Evolutionary conservation across 2,329 filamentous ascomycete species (phyloP).

Genomic region (Penicillium occitanis): DNA sequence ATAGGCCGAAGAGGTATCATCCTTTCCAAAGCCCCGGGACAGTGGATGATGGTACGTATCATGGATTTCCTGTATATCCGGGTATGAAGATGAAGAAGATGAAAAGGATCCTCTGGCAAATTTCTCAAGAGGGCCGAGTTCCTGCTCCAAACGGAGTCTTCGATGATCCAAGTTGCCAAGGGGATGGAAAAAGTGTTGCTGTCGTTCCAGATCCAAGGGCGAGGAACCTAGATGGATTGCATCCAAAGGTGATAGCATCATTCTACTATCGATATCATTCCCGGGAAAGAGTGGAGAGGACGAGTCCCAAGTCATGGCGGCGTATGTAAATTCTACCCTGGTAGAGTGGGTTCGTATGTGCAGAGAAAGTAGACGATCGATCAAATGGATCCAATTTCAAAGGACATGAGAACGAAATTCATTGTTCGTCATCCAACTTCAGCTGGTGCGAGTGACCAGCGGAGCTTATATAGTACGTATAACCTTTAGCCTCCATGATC

Average conservation of each 20-base stretch:
- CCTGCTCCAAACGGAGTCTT: slow-evolving; percentile 8
- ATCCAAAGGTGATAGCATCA: slow-evolving; percentile 2
- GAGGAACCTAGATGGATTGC: background rate
- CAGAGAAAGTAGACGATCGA: background rate
- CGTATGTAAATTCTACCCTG: background rate
- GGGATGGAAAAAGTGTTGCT: background rate
- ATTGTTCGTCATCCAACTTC: background rate
- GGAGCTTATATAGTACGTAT: background rate
- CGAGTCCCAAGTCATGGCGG: slow-evolving; percentile 6
- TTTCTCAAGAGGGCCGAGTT: slow-evolving; percentile 5
- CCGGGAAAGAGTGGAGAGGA: background rate
- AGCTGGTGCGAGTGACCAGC: background rate
- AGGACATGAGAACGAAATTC: background rate
- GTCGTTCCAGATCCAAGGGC: slow-evolving; percentile 2
- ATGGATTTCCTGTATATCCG: background rate
- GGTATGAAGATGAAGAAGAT: background rate
- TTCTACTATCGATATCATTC: background rate
- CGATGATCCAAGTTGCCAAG: background rate
- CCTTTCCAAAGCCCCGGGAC: slow-evolving; percentile 12
- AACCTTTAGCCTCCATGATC: background rate
- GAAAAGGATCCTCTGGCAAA: background rate
- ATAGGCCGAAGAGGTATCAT: background rate
- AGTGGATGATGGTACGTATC: slow-evolving; percentile 12
- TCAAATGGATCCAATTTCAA: background rate
- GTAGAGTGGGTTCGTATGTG: background rate